phyloP scores from a whole-genome alignment of 352 stramenopile genomes.

The Phytopythium helicoides region DNA sequence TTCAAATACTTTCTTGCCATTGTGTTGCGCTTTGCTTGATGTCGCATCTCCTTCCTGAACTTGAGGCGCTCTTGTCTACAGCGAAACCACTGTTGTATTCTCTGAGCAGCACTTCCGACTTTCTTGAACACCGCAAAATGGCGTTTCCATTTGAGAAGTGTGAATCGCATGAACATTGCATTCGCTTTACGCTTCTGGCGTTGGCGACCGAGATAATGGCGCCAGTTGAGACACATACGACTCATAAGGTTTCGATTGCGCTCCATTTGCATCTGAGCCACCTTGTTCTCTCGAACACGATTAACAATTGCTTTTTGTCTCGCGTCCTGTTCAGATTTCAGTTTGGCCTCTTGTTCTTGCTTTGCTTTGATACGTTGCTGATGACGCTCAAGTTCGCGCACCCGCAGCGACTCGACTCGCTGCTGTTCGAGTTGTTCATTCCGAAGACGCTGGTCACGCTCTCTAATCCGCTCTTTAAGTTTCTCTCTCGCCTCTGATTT shows the following conservation, averaged over 20 bases:
- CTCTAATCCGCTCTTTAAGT: conserved; percentile 44
- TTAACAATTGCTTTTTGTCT: conserved; percentile 48
- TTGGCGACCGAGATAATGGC: conserved; percentile 18
- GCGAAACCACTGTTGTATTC: conserved; percentile 36
- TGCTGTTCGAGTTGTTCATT: conserved; percentile 57
- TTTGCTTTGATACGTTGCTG: conserved; percentile 53
- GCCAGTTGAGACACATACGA: conserved; percentile 36
- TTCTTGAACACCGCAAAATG: conserved; percentile 28
- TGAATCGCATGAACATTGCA: conserved; percentile 63
- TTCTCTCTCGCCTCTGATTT: conserved; percentile 49
- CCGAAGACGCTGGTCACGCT: conserved; percentile 46
- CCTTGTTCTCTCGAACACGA: conserved; percentile 50
- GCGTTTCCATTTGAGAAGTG: conserved; percentile 55
- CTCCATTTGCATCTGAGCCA: conserved; percentile 27
- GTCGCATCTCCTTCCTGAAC: conserved; percentile 36
- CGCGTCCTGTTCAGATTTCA: conserved; percentile 26
- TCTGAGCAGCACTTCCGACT: conserved; percentile 17
- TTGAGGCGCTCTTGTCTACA: conserved; percentile 13
- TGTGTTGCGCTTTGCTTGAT: conserved; percentile 44
- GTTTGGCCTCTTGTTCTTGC: conserved; percentile 41
- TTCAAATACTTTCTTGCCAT: conserved; percentile 52
- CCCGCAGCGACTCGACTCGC: conserved; percentile 44
- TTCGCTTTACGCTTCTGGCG: conserved; percentile 44
- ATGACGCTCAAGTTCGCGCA: conserved; percentile 60
- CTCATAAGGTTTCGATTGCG: conserved; percentile 19